Base-by-base conservation (phyloP, 1,139 yeast species). In the Hyphopichia buzzinii region DNA sequence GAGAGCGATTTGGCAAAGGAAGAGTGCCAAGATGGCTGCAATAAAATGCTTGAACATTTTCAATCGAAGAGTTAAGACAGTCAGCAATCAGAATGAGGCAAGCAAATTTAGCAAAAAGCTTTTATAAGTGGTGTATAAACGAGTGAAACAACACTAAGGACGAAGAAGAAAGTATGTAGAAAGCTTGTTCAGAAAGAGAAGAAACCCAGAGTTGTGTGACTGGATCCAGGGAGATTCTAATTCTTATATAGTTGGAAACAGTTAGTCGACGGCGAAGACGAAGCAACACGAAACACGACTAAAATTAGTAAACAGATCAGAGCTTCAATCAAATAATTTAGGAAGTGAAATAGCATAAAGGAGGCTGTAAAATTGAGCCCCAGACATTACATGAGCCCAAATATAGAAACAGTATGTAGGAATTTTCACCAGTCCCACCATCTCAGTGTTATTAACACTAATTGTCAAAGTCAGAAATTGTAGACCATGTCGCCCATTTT, bases 41-140 rank as follows among this genome's bases (percentile, higher is more conserved):
- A 39, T 28, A 22, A 41, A 26, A 26, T 33, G 33, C 33, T 34
- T 36, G 29, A 36, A 33, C 35, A 31, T 31, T 31, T 24, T 31
- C 21, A 26, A 19, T n/a, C 23, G 23, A 19, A 19, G 10, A 19
- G 6, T 19, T 6, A 19, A 6, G 23, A 19, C 6, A 19, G 8
- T 19, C 8, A 10, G 8, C 6, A 19, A 6, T 7, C 8, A 19
- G 10, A 19, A 19, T 19, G 23, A 10, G 23, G 8, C 10, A 19
- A 19, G 23, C 23, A 10, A 19, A 19, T 10, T 19, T 7, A 19
- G 23, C 23, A 19, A 19, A 10, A 19, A 19, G 23, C n/a, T n/a
- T 19, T 19, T 10, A 19, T 6, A 29, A 22, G 23, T 21, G 21
- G 25, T 8, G 31, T 25, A 5, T 12, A 17, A 29, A n/a, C 31